These are phyloP conservation scores for Penicillium simplicissimum DNA, from an alignment of 495 filamentous ascomycete genomes.

Conservation along the genomic window DNA sequence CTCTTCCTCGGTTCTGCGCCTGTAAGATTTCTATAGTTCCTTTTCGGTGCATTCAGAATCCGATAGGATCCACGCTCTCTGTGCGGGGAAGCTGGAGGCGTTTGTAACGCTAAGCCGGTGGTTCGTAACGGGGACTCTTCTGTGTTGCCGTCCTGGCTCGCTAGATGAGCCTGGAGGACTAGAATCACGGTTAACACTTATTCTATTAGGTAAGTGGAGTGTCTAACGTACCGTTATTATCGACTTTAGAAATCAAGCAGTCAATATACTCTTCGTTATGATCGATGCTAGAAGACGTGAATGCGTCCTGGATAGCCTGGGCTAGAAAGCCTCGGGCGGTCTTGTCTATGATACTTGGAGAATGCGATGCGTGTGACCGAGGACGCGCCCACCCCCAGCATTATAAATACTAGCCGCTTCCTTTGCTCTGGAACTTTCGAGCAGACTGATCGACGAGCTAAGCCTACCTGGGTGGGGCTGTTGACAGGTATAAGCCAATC, in stretches of 20 bases:
- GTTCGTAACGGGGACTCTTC: conserved; percentile 1
- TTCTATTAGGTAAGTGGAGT: not conserved
- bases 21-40: conserved; percentile 1
- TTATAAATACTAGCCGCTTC: too few relatives aligned
- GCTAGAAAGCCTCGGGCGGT: too few relatives aligned
- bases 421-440: too few relatives aligned
- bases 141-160: not conserved
- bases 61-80: conserved; percentile 3
- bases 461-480: too few relatives aligned
- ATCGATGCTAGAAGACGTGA: too few relatives aligned
- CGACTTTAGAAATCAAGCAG: conserved; percentile 1
- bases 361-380: too few relatives aligned
- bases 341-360: too few relatives aligned
- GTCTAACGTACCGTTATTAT: conserved; percentile 1
- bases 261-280: conserved; percentile 9
- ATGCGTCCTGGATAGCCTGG: too few relatives aligned
- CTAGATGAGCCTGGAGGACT: not conserved
- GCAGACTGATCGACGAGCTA: too few relatives aligned
- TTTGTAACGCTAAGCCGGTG: not conserved
- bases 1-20: not conserved
- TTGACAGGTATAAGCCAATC: too few relatives aligned
- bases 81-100: conserved; percentile 4
- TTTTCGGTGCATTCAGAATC: conserved; percentile 6
- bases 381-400: too few relatives aligned
- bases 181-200: not conserved